phyloP scores from a whole-genome alignment of 2,329 filamentous ascomycete genomes.

The Aspergillus sp. region DNA sequence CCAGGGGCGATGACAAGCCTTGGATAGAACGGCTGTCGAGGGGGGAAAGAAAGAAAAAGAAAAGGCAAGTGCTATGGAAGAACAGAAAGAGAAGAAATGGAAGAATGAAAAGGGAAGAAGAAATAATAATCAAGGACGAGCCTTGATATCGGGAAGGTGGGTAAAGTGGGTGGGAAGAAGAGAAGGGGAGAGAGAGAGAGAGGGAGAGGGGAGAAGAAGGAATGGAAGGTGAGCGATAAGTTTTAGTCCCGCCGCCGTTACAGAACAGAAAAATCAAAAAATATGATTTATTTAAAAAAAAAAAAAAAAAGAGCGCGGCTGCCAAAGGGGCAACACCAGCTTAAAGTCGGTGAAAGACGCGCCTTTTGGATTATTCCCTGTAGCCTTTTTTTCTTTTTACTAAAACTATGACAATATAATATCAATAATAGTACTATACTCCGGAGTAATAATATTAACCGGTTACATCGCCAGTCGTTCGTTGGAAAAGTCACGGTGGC shows the following conservation, averaged over 20 bases:
- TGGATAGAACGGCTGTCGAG: background rate
- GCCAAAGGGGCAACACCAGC: too few relatives aligned
- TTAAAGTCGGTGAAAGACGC: background rate
- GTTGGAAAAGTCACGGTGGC: too few relatives aligned
- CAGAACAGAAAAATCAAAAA: too few relatives aligned
- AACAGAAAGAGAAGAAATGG: constrained; percentile 6
- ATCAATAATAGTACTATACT: background rate
- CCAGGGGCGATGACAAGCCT: constrained; percentile 8
- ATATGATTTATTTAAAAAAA: background rate
- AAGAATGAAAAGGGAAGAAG: constrained; percentile 9
- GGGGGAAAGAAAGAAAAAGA: constrained; percentile 2
- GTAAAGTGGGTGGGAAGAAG: constrained; percentile 4
- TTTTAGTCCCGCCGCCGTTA: too few relatives aligned
- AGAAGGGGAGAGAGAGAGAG: constrained; percentile 8
- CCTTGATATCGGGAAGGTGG: constrained; percentile 5
- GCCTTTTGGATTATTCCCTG: background rate
- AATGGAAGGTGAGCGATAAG: constrained; percentile 16
- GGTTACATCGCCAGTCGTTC: too few relatives aligned
- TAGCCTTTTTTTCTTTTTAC: background rate
- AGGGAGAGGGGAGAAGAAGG: constrained; percentile 12
- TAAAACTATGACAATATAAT: background rate
- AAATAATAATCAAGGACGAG: constrained; percentile 3
- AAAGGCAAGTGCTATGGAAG: constrained; percentile 11
- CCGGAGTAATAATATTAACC: too few relatives aligned
- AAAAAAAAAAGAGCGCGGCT: background rate